phyloP scores from a whole-genome alignment of 108 stramenopile species.

The Cyclostephanos tholiformis region DNA sequence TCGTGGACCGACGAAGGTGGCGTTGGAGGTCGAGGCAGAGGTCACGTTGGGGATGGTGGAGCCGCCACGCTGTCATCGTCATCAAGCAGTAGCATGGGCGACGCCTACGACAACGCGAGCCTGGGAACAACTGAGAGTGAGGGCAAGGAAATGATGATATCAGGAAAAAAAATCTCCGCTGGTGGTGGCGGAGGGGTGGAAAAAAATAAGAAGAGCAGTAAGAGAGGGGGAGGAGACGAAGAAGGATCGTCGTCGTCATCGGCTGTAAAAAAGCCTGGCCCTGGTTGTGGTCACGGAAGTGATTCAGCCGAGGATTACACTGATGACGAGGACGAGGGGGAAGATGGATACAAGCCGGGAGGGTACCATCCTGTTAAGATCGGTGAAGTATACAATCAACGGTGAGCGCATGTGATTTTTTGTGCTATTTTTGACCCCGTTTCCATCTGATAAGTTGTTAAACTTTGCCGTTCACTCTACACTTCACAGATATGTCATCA shows the following conservation, averaged over 20 bases:
- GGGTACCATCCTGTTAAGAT: conserved; percentile 96
- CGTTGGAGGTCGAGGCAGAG: background rate
- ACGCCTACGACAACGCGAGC: conserved; percentile 36
- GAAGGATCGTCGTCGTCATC: background rate
- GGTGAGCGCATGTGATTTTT: conserved; percentile 53
- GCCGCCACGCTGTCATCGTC: conserved; percentile 20
- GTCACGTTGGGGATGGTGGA: conserved; percentile 3
- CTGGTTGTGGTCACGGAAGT: conserved; percentile 48
- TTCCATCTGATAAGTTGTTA: background rate
- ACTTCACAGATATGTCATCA: conserved; percentile 83
- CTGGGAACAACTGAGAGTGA: conserved; percentile 44
- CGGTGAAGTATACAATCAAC: conserved; percentile 92
- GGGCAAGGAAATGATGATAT: conserved; percentile 6
- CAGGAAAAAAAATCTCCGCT: background rate
- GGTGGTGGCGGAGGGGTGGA: conserved; percentile 12
- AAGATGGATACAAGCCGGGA: conserved; percentile 89
- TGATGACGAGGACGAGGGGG: conserved; percentile 94
- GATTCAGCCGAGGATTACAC: conserved; percentile 90
- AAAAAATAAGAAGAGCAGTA: conserved; percentile 1
- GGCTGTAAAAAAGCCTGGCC: background rate
- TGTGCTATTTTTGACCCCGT: background rate
- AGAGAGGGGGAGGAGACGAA: conserved; percentile 7
- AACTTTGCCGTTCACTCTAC: background rate
- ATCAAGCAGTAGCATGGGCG: conserved; percentile 34
- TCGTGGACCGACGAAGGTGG: conserved; percentile 6